Percentiles rank a stretch among this genome's conserved stretches.
These are phyloP conservation scores for Ceratonia siliqua DNA, from an alignment of 306 rosid species.

Conservation along the genomic window DNA sequence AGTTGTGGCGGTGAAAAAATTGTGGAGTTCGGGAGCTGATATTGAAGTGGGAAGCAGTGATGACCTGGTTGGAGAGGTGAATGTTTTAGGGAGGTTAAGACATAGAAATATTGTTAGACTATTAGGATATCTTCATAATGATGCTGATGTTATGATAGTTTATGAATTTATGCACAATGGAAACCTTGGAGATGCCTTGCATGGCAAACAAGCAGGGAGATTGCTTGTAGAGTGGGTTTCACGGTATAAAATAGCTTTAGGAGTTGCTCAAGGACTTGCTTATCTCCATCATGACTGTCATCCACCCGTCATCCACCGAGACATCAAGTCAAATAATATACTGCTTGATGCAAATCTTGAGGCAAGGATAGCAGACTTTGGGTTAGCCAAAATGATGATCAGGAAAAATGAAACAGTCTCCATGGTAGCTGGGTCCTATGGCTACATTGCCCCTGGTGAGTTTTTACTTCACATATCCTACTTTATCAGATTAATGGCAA, in stretches of 20 bases:
- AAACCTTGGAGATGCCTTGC: constrained; percentile 89
- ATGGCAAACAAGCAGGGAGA: constrained; percentile 63
- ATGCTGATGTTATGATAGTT: constrained; percentile 74
- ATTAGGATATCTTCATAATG: constrained; percentile 76
- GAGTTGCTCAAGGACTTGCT: constrained; percentile 91
- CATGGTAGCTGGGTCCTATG: constrained; percentile 94
- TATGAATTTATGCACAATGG: constrained; percentile 93
- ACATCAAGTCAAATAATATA: constrained; percentile 86
- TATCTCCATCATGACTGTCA: constrained; percentile 96
- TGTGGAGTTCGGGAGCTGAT: constrained; percentile 80
- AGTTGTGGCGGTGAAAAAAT: constrained; percentile 79
- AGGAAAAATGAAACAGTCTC: constrained; percentile 89
- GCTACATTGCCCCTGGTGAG: constrained; percentile 98
- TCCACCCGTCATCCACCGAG: constrained; percentile 89
- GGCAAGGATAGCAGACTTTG: constrained; percentile 90
- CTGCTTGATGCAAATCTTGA: constrained; percentile 89
- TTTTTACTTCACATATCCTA: constrained; percentile 18
- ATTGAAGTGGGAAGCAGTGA: constrained; percentile 73
- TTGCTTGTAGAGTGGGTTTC: constrained; percentile 93
- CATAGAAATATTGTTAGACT: constrained; percentile 91
- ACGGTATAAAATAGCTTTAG: constrained; percentile 83
- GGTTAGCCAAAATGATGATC: constrained; percentile 90
- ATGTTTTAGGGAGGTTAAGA: constrained; percentile 80
- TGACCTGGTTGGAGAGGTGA: constrained; percentile 89
- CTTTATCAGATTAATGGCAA: constrained; percentile 4